A percentile compares a stretch with the other conserved stretches of the same genome.
Conservation (phyloP, 2,329 filamentous ascomycete genomes). For the Exophiala sp. region DNA sequence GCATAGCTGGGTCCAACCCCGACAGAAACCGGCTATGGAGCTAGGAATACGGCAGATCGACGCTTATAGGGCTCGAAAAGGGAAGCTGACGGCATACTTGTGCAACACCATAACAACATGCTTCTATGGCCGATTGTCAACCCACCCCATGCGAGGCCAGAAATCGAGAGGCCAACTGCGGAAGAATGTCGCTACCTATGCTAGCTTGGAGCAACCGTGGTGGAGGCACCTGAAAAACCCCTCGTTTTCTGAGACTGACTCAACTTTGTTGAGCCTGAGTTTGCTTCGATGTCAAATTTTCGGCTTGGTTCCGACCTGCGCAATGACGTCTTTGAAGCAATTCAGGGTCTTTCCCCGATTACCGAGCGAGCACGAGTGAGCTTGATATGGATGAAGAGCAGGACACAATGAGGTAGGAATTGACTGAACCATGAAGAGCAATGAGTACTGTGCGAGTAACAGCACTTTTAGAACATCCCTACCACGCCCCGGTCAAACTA, state of each 20-base stretch:
- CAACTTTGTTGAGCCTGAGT: not conserved
- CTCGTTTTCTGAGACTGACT: slow-evolving; percentile 5
- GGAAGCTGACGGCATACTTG: slow-evolving; percentile 20
- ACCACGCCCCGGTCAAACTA: not conserved
- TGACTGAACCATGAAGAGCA: not conserved
- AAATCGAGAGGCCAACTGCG: slow-evolving; percentile 1
- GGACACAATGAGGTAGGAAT: not conserved
- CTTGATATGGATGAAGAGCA: not conserved
- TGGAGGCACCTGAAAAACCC: slow-evolving; percentile 5
- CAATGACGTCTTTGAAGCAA: slow-evolving; percentile 18
- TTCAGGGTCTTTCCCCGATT: slow-evolving; percentile 6
- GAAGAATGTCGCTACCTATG: not conserved
- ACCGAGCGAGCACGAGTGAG: not conserved
- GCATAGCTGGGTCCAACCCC: slow-evolving; percentile 12
- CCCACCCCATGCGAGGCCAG: slow-evolving; percentile 2
- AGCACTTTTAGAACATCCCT: not conserved
- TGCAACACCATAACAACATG: slow-evolving; percentile 5
- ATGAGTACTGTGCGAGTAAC: not conserved
- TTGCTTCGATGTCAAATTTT: slow-evolving; percentile 17
- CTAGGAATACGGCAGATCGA: slow-evolving; percentile 19
- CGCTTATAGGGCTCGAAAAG: slow-evolving; percentile 9
- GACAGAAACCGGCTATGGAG: slow-evolving; percentile 1
- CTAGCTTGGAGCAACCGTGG: slow-evolving; percentile 3
- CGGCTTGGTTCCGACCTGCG: slow-evolving; percentile 8
- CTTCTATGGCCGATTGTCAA: slow-evolving; percentile 7